Evolutionary conservation across 1,284 basidiomycete species (phyloP), one percentile per base, ranked within the genome.

Genomic region (Sparassis latifolia): DNA sequence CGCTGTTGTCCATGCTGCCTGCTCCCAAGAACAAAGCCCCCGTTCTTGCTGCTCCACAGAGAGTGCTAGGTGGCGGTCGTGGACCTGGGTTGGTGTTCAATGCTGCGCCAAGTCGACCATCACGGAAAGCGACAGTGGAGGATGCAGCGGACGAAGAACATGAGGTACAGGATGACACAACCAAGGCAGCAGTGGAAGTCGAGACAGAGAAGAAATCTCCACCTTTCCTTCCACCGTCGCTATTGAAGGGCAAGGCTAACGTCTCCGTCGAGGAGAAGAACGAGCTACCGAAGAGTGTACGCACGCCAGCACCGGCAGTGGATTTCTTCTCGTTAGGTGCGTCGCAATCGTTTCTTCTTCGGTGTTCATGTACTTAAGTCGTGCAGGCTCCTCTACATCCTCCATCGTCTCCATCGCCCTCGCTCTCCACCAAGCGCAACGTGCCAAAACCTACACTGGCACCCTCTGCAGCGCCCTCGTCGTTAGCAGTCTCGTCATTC

Each of bases 1-100:
- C 80, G 2, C 64, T 91, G 44, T 62, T 90, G 30, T 76, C 77
- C 2, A 88, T 89, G 81, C 73, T 91, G 5, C 89, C 89, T 44
- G 78, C 82, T 0, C 88, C 87, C 3, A 89, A 84, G 66, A 76
- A 78, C 56, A 78, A 74, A 49, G 71, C 66, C n/a, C 69, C 75
- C 9, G 61, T 70, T 2, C 58, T 63, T n/a, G 63, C 72, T 5
- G 62, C 69, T 27, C 67, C 75, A 2, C 73, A 80, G 55, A 72
- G 80, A 39, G 76, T 86, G 7, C 73, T 90, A 4, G 87, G 87
- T 3, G 78, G 76, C 5, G 84, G 85, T 6, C 67, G 70, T 35
- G 77, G 80, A 0, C 77, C 76, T 12, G 80, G 82, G 2, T 63
- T 87, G 4, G 74, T 79, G 12, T 86, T 87, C 63, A 76, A 73